Base-by-base conservation (phyloP, 2,329 filamentous ascomycete species). In the Endocalyx cinctus region DNA sequence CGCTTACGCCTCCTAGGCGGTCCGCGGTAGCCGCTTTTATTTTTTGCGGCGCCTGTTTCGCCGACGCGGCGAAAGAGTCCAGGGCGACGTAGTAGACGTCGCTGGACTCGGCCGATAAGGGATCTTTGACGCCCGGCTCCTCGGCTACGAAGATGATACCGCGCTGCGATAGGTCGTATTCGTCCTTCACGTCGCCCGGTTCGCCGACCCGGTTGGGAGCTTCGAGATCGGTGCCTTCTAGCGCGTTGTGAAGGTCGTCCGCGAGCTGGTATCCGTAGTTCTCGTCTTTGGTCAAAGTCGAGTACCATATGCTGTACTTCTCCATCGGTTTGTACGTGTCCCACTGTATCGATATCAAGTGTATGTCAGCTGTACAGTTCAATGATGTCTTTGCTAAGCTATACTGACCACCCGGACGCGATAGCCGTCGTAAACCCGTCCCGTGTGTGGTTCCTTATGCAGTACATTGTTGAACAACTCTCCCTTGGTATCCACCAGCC, bases 221-320 rank as follows among this genome's bases (percentile, higher is more conserved):
- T 25, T 61, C 58, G 10, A 67, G 46, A n/a, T 38, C 36, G 2
- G 54, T 49, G 22, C 46, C 38, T 4, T 34, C 35, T 13, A 66
- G 37, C 10, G 54, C 51, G 27, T 66, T 65, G 25, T 53, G 45
- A 3, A 66, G 45, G 5, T 45, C 38, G 4, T 39, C 38, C 2
- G 47, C 32, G 6, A 64, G 42, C 7, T 35, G 44, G 60, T 60
- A 66, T 5, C 35, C 27, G 10, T 43, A 48, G 15, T 52, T 42
- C n/a, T 41, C 37, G n/a, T n/a, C n/a, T 5, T 51, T 48, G 12
- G 33, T 33, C 6, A 67, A 46, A 10, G 46, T 51, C 8, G 54
- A 58, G 46, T 64, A 66, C 57, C 62, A 67, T 17, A 68, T 54
- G 5, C 51, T 43, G 33, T 60, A 54, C 14, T 47, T 54, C 25